Evolutionary conservation across 139 green algal species (phyloP).

Genomic region (Raphidocelis subcapitata): DNA sequence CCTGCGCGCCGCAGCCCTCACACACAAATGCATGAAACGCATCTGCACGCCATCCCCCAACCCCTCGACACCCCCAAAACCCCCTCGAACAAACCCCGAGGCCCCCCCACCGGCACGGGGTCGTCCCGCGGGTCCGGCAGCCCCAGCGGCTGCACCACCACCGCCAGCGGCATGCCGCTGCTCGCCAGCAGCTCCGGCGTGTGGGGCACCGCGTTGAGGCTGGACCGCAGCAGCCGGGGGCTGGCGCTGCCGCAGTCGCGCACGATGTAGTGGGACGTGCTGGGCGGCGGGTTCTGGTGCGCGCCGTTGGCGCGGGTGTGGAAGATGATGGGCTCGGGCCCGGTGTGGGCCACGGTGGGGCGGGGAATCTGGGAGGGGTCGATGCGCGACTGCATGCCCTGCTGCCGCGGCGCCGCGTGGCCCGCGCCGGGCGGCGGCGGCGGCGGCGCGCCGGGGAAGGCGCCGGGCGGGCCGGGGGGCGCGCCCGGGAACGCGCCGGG

Average conservation of each 20-base stretch:
- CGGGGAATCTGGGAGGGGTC: slow-evolving; percentile 86
- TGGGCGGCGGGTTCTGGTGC: slow-evolving; percentile 44
- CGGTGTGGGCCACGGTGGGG: slow-evolving; percentile 35
- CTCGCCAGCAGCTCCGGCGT: slow-evolving; percentile 73
- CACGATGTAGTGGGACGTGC: slow-evolving; percentile 37
- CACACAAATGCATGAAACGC: background rate
- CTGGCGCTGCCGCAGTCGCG: slow-evolving; percentile 74
- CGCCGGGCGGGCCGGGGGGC: background rate
- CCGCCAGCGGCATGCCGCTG: slow-evolving; percentile 77
- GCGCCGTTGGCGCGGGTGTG: slow-evolving; percentile 55
- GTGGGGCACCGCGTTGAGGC: slow-evolving; percentile 78
- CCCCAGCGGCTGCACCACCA: slow-evolving; percentile 84
- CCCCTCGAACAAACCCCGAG: background rate
- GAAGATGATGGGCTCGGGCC: slow-evolving; percentile 48
- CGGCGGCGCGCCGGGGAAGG: background rate
- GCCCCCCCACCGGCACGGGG: slow-evolving; percentile 56
- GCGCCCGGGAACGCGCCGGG: too few relatives aligned
- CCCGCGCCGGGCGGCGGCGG: background rate
- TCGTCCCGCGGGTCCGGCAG: slow-evolving; percentile 73
- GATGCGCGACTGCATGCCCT: slow-evolving; percentile 48
- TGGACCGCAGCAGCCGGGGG: slow-evolving; percentile 80
- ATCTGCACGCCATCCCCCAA: background rate
- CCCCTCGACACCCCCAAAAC: background rate
- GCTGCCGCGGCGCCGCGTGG: background rate
- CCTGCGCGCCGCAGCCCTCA: background rate